Evolutionary conservation across 2,329 filamentous ascomycete genomes (phyloP), one percentile per base, ranked within the genome.

Genomic region (Paecilomyces fulvus): DNA sequence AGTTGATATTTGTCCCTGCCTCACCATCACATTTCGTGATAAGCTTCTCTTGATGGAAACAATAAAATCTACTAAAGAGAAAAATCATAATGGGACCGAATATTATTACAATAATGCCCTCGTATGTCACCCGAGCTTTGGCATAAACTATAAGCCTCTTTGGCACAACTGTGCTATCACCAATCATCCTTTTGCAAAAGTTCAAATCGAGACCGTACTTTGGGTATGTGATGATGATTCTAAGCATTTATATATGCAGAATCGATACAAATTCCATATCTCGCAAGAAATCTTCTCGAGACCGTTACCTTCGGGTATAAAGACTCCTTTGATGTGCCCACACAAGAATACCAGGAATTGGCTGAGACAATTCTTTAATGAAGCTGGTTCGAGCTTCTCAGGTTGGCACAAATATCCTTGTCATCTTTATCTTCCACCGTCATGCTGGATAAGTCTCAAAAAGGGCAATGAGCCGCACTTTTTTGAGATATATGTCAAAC

Each of bases 11-110:
- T 56, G 54, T 30, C 49, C 49, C 12, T 56, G 54, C 28, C 30
- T 56, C 14, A 56, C 54, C 2, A 56, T 56, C 48, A 49, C 54
- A 11, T 31, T 56, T 11, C 30, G 48, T 23, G 54, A 56, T 46
- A 56, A 53, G 50, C 28, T 52, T 52, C 23, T 33, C 20, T 52
- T 52, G 14, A 52, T 52, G 33, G 23, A 31, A 23, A 52, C 50
- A 52, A 30, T 30, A 1, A n/a, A 17, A 30, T 33, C 5, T 20
- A 14, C 10, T 33, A 7, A 7, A 17, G 33, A n/a, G 5, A n/a
- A 12, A n/a, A 6, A 11, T 37, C 33, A 37, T n/a, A 6, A 12
- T n/a, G 33, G n/a, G 33, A 37, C 10, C 10, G 7, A 14, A 5
- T 37, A 37, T 37, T 37, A 37, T 37, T 37, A 37, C 5, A n/a